Evolutionary conservation across 768 basidiomycete species (phyloP), one percentile per base, ranked within the genome.

Genomic region (Strobilomyces dryophilus): DNA sequence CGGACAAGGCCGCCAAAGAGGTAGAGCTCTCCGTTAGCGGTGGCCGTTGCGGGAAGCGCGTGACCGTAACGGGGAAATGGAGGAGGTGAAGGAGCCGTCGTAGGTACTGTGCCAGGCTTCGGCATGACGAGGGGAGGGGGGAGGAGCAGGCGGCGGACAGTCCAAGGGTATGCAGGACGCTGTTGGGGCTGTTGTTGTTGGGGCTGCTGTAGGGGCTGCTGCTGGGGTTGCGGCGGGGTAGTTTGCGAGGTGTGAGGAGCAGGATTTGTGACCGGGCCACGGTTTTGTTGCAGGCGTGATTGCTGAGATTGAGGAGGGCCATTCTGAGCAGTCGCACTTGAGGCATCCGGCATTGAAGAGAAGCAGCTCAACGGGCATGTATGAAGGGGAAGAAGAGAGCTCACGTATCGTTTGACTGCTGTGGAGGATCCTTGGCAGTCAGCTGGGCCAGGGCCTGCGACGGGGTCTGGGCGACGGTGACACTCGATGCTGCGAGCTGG

Each of bases 1-100:
- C 88, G 82, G 15, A 98, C 94, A 54, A 99, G 87, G 57, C 97
- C 97, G 56, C 97, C 97, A 59, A 99, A 99, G 56, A 99, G 79
- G 72, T 92, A 95, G 57, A 99, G 84, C 61, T 98, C 94, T 8
- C 97, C 97, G 7, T 76, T 79, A n/a, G 80, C 66, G 21, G 85
- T 87, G 2, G 90, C 81, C 8, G 78, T 80, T 6, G 88, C 80
- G 9, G 94, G 94, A 6, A 98, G 81, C 12, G 95, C 87, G 66
- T 97, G 92, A 24, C 95, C 97, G 66, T 98, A 99, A 39, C 95
- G 85, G 24, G 97, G 95, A 70, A 98, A 98, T 0, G 95, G 95
- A 2, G 87, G 85, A 0, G 91, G 87, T 0, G 92, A 92, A 2
- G 85, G 83, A 1, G 81, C 73, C 0, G 80, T 81, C 9, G 87